These are phyloP conservation scores for Fennellomyces sp. DNA, from an alignment of 371 early-diverging fungal species.

Conservation along the genomic window DNA sequence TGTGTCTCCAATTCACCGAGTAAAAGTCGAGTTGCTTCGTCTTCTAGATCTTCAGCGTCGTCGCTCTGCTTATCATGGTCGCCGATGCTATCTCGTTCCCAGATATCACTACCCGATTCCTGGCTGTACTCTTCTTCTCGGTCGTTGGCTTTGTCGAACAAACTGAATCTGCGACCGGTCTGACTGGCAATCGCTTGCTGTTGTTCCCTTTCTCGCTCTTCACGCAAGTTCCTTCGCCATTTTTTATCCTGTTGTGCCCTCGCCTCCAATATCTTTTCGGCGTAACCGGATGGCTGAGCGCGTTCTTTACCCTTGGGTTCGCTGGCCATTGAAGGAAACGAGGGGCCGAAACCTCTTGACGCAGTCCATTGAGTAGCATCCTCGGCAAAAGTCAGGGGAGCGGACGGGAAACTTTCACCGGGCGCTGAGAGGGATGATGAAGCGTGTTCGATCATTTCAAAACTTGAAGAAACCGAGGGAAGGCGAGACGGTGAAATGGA, in stretches of 20 bases:
- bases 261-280: not conserved
- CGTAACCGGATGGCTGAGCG: not conserved
- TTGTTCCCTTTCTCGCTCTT: not conserved
- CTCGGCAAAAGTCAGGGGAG: no score
- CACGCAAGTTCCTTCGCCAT: not conserved
- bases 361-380: not conserved
- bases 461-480: conserved; percentile 1
- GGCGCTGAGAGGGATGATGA: not conserved
- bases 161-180: not conserved
- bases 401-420: no score
- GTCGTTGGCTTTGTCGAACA: not conserved
- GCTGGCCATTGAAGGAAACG: not conserved
- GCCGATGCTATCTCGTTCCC: not conserved
- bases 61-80: not conserved
- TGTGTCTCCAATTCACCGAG: not conserved
- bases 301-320: not conserved
- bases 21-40: not conserved
- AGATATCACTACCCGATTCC: not conserved
- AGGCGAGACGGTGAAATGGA: no score
- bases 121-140: not conserved
- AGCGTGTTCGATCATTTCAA: not conserved
- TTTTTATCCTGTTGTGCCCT: not conserved
- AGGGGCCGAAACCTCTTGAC: not conserved
- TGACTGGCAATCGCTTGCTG: not conserved
- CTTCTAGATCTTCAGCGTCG: not conserved